Evolutionary conservation across 2,329 filamentous ascomycete species (phyloP), one percentile per base, ranked within the genome.

Genomic region (Neobulgaria alba): DNA sequence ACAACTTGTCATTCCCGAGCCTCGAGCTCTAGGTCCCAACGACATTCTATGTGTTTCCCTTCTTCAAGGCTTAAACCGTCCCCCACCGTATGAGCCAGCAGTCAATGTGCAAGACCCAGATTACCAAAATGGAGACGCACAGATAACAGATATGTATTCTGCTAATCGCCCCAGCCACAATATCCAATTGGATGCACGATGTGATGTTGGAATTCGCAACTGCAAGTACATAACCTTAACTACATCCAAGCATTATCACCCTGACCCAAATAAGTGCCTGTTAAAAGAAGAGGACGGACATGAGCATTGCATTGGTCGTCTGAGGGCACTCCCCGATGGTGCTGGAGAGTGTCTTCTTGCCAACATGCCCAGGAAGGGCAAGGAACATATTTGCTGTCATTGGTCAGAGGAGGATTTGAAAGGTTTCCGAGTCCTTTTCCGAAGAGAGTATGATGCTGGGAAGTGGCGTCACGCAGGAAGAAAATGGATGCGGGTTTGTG

Each of bases 231-330:
- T 26, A 7, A 26, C 23, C 7, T 12, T 26, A 12, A 26, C 7
- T 12, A 26, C 7, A 12, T 7, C 7, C 23, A 26, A 26, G 23
- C 23, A 26, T 26, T 26, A 7, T 26, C 23, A 26, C 12, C 23
- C 23, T 7, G 23, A 26, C 23, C 23, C 23, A 12, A 26, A 7
- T 7, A 26, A 26, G 23, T 26, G 23, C 12, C 12, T 26, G 23
- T 26, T 26, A 7, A 12, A 12, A 7, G 23, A 12, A 7, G 23
- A 26, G 23, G 23, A 7, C 7, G 23, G 12, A 12, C 43, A 46
- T 23, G 33, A 33, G 17, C 43, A 46, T 15, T 46, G 39, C 36
- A 33, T 46, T 9, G 38, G 38, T 4, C 36, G 39, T 10, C 31
- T 36, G 4, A 17, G 32, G 3, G n/a, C 36, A 3, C 20, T 36